Evolutionary conservation across 129 eudicot species (phyloP), one percentile per base, ranked within the genome.

Genomic region (Lactuca saligna): DNA sequence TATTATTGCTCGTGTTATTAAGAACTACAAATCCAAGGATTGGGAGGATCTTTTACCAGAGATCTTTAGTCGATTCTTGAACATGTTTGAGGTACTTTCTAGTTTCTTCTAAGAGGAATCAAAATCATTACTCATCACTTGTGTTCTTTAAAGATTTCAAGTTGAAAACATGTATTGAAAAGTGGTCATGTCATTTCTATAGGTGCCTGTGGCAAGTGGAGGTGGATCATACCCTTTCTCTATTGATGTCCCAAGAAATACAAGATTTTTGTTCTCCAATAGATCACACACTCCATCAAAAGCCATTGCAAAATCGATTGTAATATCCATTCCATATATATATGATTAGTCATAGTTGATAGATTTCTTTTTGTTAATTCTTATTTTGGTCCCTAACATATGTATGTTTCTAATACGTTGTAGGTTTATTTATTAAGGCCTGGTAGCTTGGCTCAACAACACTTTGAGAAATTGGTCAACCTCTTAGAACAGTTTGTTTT

Each of bases 191-290:
- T 25, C 29, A 25, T 25, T 55, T 69, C 25, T 63, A 51, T 81
- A 94, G 99, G 99, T 94, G 72, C 99, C 99, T 51, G 99, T 94
- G 73, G 99, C 95, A 53, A 94, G 80, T 80, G 97, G 95, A 48
- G 71, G 77, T 76, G 95, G 95, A 48, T 94, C 97, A 11, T 85
- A 89, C 79, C 99, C 97, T 9, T 94, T 87, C 69, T 61, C 96
- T 67, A 78, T 85, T 29, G 88, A 87, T 83, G 99, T 89, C 77
- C 97, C 99, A 15, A 85, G 99, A 77, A 94, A 94, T 71, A 94
- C 99, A 41, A 87, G 91, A 75, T 89, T 89, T 69, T 64, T 94
- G 85, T 94, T 94, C 63, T 83, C 97, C 57, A 87, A 87, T 78
- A 84, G 91, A 82, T 69, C 93, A 63, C 75, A 72, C 57, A 85